phyloP scores from a whole-genome alignment of 192 early-diverging fungal species.

The Linnemannia zychae region DNA sequence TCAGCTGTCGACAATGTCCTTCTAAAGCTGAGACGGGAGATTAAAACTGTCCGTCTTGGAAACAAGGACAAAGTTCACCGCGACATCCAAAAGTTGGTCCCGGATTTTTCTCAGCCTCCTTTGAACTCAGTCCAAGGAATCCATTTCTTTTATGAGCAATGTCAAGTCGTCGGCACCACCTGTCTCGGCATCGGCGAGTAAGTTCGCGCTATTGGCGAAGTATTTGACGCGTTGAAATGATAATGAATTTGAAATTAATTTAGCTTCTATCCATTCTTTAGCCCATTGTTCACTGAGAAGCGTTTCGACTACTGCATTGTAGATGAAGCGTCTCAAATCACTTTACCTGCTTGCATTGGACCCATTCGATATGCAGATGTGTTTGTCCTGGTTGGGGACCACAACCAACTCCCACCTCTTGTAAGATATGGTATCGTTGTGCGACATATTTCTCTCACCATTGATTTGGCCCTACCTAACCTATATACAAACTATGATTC shows the following conservation, averaged over 20 bases:
- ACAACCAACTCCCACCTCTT: conserved; percentile 94
- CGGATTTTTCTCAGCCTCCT: conserved; percentile 35
- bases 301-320: conserved; percentile 97
- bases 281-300: conserved; percentile 78
- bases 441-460: neutral
- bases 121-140: conserved; percentile 74
- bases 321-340: conserved; percentile 97
- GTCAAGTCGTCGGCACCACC: conserved; percentile 87
- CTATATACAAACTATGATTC: neutral
- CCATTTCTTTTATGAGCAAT: conserved; percentile 68
- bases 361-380: conserved; percentile 84
- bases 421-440: conserved; percentile 56
- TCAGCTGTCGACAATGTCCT: conserved; percentile 94
- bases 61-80: conserved; percentile 65
- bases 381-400: conserved; percentile 96
- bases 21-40: conserved; percentile 81
- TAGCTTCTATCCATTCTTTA: conserved; percentile 19
- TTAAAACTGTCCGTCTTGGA: conserved; percentile 85
- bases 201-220: neutral
- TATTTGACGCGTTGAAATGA: neutral
- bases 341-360: conserved; percentile 90
- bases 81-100: conserved; percentile 19
- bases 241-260: conserved; percentile 12
- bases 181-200: conserved; percentile 90
- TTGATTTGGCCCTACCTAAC: neutral